phyloP scores from a whole-genome alignment of 352 stramenopile species.

The Globisporangium orthogonon region DNA sequence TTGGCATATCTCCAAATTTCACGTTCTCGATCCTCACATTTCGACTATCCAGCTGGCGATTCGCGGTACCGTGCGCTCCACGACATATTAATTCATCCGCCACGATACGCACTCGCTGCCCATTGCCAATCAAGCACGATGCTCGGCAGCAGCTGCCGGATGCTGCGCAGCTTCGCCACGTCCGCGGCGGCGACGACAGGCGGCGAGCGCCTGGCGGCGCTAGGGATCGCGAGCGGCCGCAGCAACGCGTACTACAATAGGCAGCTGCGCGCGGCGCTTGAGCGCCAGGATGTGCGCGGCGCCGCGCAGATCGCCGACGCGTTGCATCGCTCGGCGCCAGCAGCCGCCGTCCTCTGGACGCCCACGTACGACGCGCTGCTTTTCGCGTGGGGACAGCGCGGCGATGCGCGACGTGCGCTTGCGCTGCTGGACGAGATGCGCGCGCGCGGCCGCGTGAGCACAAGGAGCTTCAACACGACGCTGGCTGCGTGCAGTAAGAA shows the following conservation, averaged over 20 bases:
- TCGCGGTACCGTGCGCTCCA: too few species aligned
- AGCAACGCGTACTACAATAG: slow-evolving; percentile 46
- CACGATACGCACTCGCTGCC: background rate
- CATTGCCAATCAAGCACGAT: background rate
- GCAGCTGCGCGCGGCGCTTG: slow-evolving; percentile 22
- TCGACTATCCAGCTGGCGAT: too few species aligned
- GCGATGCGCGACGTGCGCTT: slow-evolving; percentile 35
- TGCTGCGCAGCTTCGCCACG: background rate
- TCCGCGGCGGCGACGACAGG: background rate
- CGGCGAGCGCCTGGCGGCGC: slow-evolving; percentile 3
- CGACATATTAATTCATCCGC: background rate
- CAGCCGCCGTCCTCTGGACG: slow-evolving; percentile 24
- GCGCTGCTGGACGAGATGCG: slow-evolving; percentile 48
- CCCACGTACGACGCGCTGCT: slow-evolving; percentile 58
- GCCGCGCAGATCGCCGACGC: slow-evolving; percentile 20
- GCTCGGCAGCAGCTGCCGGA: background rate
- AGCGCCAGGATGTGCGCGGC: slow-evolving; percentile 19
- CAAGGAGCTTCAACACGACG: slow-evolving; percentile 60
- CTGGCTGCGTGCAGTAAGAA: slow-evolving; percentile 56
- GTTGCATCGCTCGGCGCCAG: slow-evolving; percentile 1
- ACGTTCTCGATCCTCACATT: too few species aligned
- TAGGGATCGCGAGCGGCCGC: slow-evolving; percentile 10
- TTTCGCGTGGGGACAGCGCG: slow-evolving; percentile 34
- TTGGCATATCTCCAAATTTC: too few species aligned
- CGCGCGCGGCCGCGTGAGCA: slow-evolving; percentile 23